Evolutionary conservation across 495 filamentous ascomycete species (phyloP).

Genomic region (Articulospora tetracladia): DNA sequence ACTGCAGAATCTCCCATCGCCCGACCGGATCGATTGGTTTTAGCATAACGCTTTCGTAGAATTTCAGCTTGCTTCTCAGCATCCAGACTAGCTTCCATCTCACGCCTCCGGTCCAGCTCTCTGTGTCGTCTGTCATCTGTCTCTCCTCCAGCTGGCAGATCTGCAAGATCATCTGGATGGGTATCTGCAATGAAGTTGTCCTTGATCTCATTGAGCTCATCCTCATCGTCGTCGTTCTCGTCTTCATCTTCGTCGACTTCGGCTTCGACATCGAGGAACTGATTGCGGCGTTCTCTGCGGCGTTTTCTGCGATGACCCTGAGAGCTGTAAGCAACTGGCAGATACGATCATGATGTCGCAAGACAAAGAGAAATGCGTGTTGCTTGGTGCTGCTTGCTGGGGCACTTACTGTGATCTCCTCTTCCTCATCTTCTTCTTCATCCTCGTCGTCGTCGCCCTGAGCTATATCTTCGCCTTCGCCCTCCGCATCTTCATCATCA

Average conservation of each 20-base stretch:
- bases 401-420: conserved; percentile 50
- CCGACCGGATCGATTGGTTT: conserved; percentile 53
- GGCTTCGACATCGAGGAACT: conserved; percentile 93
- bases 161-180: conserved; percentile 84
- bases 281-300: conserved; percentile 60
- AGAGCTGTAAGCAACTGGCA: background rate
- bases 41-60: conserved; percentile 79
- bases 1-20: conserved; percentile 56
- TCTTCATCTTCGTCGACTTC: conserved; percentile 94
- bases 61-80: conserved; percentile 89
- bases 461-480: conserved; percentile 32
- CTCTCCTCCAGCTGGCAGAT: conserved; percentile 73
- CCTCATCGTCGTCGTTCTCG: conserved; percentile 80
- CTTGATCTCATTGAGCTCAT: conserved; percentile 77
- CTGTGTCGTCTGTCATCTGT: conserved; percentile 89
- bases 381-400: background rate
- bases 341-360: too few relatives aligned
- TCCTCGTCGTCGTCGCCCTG: conserved; percentile 45
- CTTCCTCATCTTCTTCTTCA: conserved; percentile 49
- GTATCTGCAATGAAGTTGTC: conserved; percentile 81
- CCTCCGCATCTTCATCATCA: conserved; percentile 42
- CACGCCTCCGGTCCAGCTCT: conserved; percentile 88
- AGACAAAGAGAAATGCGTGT: background rate
- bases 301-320: conserved; percentile 79
- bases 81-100: conserved; percentile 79